Evolutionary conservation across 495 filamentous ascomycete genomes (phyloP).

Genomic region (Diplogelasinospora grovesii): DNA sequence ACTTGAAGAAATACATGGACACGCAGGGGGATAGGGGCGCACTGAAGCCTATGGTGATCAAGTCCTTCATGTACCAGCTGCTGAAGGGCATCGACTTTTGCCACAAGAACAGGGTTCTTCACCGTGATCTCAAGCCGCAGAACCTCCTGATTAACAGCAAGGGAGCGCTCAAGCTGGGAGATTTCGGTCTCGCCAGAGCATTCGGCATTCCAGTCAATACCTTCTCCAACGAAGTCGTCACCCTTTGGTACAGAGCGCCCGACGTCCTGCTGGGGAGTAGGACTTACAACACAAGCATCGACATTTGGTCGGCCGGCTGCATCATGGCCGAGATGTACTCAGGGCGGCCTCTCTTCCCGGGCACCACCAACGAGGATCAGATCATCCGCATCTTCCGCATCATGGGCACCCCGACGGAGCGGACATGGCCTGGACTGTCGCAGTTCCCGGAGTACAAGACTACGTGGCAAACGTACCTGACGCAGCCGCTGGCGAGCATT

Average conservation of each 20-base stretch:
- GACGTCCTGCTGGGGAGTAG: slow-evolving; percentile 85
- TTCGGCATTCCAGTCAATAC: slow-evolving; percentile 98
- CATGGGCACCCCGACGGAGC: slow-evolving; percentile 91
- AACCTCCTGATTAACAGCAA: slow-evolving; percentile 93
- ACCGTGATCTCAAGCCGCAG: slow-evolving; percentile 94
- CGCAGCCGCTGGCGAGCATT: slow-evolving; percentile 78
- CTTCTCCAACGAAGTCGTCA: slow-evolving; percentile 96
- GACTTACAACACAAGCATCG: slow-evolving; percentile 95
- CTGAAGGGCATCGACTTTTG: slow-evolving; percentile 93
- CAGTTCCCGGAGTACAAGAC: slow-evolving; percentile 91
- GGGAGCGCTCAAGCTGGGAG: slow-evolving; percentile 85
- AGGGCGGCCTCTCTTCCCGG: slow-evolving; percentile 85
- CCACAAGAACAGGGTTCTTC: slow-evolving; percentile 89
- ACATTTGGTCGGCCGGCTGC: slow-evolving; percentile 95
- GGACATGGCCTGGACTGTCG: slow-evolving; percentile 86
- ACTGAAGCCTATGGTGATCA: slow-evolving; percentile 78
- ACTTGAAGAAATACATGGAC: slow-evolving; percentile 99
- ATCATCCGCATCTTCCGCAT: slow-evolving; percentile 92
- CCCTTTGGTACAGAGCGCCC: slow-evolving; percentile 91
- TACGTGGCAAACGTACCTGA: slow-evolving; percentile 91
- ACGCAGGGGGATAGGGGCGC: slow-evolving; percentile 74
- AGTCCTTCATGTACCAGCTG: slow-evolving; percentile 96
- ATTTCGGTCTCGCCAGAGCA: slow-evolving; percentile 86
- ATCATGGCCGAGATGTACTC: slow-evolving; percentile 99
- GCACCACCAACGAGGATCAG: slow-evolving; percentile 95